Conservation (phyloP, 768 basidiomycete species). For the Strobilomyces echinocephalus region DNA sequence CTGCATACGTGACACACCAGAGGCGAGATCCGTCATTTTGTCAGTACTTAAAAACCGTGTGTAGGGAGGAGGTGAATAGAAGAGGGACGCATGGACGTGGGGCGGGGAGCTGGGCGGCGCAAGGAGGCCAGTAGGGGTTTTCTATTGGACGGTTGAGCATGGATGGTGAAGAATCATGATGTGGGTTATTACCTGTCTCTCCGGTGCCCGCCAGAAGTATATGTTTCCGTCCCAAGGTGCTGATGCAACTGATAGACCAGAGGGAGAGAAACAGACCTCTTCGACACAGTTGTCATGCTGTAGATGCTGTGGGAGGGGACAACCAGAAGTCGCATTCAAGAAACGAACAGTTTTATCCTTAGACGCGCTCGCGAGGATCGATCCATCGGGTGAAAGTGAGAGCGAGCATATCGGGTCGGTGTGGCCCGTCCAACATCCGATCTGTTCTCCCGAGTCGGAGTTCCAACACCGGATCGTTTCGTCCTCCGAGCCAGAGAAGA, state of each 20-base stretch:
- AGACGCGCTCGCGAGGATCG: slow-evolving; percentile 3
- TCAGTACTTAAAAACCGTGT: too few relatives aligned
- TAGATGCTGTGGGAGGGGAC: neutral
- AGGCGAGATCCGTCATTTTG: too few relatives aligned
- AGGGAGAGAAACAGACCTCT: slow-evolving; percentile 1
- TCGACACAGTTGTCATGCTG: neutral
- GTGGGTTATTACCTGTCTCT: neutral
- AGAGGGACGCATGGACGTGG: too few relatives aligned
- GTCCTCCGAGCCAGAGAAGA: neutral
- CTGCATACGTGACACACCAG: too few relatives aligned
- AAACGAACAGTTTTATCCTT: slow-evolving; percentile 1
- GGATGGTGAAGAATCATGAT: neutral
- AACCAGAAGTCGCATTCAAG: neutral
- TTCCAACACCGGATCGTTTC: neutral
- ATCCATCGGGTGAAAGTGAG: slow-evolving; percentile 1
- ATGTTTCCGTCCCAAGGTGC: neutral
- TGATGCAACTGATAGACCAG: neutral
- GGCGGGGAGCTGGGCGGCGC: too few relatives aligned
- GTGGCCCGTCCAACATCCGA: slow-evolving; percentile 1
- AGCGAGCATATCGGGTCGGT: neutral
- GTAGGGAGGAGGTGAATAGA: too few relatives aligned
- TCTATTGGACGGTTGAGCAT: too few relatives aligned
- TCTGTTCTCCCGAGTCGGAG: neutral
- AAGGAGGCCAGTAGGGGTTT: too few relatives aligned
- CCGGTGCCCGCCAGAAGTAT: neutral